A percentile compares a stretch with the other conserved stretches of the same genome.
Conservation (phyloP, 306 rosid genomes). For the Begonia peltatifolia region DNA sequence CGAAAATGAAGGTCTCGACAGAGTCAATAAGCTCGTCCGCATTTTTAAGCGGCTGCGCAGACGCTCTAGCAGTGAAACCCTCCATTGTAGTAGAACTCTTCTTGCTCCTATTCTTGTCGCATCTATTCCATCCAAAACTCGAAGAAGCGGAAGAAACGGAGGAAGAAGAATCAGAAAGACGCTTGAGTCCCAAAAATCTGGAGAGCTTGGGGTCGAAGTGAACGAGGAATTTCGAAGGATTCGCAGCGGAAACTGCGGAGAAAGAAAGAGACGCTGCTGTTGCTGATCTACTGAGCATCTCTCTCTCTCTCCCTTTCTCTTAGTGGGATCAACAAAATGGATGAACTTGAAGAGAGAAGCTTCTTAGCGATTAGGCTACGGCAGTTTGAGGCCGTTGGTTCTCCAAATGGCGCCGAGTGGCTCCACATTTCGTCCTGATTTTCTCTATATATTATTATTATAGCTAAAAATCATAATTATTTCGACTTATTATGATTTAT, state of each 20-base stretch:
- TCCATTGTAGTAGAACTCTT: slow-evolving; percentile 31
- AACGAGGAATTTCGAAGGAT: slow-evolving; percentile 16
- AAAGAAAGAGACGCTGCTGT: slow-evolving; percentile 25
- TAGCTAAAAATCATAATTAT: too few relatives aligned
- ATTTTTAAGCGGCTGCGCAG: slow-evolving; percentile 64
- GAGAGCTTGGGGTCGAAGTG: slow-evolving; percentile 12
- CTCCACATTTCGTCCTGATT: too few relatives aligned
- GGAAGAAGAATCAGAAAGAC: slow-evolving; percentile 7
- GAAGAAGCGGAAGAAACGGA: background rate
- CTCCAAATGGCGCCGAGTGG: too few relatives aligned
- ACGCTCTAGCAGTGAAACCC: slow-evolving; percentile 40
- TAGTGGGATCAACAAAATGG: background rate
- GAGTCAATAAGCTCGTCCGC: slow-evolving; percentile 80
- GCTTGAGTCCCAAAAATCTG: slow-evolving; percentile 17
- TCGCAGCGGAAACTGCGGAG: slow-evolving; percentile 17
- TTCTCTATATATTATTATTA: too few relatives aligned
- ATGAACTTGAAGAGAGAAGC: background rate
- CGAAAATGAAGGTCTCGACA: slow-evolving; percentile 88
- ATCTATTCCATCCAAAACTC: slow-evolving; percentile 8
- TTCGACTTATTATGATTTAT: too few relatives aligned
- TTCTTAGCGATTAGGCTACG: background rate
- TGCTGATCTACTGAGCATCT: slow-evolving; percentile 52
- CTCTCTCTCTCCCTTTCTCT: background rate
- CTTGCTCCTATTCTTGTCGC: background rate
- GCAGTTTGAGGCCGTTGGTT: slow-evolving; percentile 25